Evolutionary conservation across 1,284 basidiomycete genomes (phyloP), one percentile per base, ranked within the genome.

Genomic region (Pholiota adiposa): DNA sequence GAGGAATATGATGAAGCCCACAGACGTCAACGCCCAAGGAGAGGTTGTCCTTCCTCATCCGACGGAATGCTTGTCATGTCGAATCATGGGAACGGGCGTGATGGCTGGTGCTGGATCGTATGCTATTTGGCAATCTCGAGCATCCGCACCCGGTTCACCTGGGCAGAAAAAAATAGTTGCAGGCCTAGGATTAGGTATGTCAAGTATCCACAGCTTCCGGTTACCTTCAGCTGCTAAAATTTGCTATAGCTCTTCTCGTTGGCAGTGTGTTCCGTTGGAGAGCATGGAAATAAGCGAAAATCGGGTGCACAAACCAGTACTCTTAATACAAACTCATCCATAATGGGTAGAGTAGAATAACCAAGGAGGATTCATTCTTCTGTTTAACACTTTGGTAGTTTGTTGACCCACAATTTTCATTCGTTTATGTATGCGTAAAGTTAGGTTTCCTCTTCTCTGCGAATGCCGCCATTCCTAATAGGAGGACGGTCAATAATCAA

Each of bases 361-460:
- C 3, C 9, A 25, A 41, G 6, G 21, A 27, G 3, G 38, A 38
- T 43, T 53, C 51, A 18, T 21, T 5, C 12, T 36, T 41, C 23
- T 23, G 23, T 43, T 40, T 56, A 12, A 34, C 23, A n/a, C 16
- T 40, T 16, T 34, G 11, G 34, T 1, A 19, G 12, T 46, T 29
- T 11, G n/a, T 43, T 19, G 16, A 21, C 34, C 14, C 51, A 21
- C n/a, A n/a, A n/a, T n/a, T 12, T 38, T 25, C 49, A 23, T 36
- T 21, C 21, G 40, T 55, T 73, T 69, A 88, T 23, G 79, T 77
- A 72, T 92, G 80, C 55, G 84, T 86, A 77, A 93, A 98, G 48
- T 85, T 83, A n/a, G 95, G 79, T 78, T 93, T 93, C 72, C 97
- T 86, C 84, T 98, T 99, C 77, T 98, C 94, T n/a, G 89, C 89